Evolutionary conservation across 257 asterid species (phyloP), one percentile per base, ranked within the genome.

Genomic region (Capsicum chinense): DNA sequence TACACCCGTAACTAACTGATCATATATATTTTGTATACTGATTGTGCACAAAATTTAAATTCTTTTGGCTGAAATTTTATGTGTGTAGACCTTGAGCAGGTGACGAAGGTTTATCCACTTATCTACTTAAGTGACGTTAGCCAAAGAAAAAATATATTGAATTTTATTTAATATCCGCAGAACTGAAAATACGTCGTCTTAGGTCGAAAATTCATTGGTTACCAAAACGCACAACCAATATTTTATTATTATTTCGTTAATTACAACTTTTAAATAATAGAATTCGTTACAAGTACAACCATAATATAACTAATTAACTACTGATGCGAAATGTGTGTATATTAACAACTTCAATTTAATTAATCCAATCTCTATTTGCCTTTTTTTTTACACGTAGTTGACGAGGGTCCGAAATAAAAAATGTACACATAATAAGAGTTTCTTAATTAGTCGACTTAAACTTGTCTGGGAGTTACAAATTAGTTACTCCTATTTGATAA

Each of bases 61-160:
- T 26, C 2, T 16, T 0, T 16, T 71, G 5, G 57, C 33, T 26
- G 33, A 70, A 70, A 70, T 4, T 1, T 17, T 17, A 42, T 39
- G 56, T 48, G 7, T 70, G 79, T 70, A n/a, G 37, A 71, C 15
- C 17, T 71, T 71, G 79, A 71, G 79, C 68, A 71, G 37, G 79
- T 44, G 7, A 71, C 79, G 9, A 71, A 3, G 14, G 79, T 9
- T 50, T 50, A 48, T 74, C 80, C 3, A 74, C 62, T 74, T 74
- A 21, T 50, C 39, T 50, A 26, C 58, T 74, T 50, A 0, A 64
- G 13, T 64, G 48, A 26, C 48, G 48, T 66, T 33, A 48, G 73
- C 48, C 48, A 74, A 48, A 52, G 21, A 74, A 21, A 3, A 74
- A 50, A 73, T 74, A 50, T 50, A 74, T 11, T 19, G 62, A 74